These are phyloP conservation scores for Corymbia calophylla DNA, from an alignment of 441 rosid species.

Conservation along the genomic window DNA sequence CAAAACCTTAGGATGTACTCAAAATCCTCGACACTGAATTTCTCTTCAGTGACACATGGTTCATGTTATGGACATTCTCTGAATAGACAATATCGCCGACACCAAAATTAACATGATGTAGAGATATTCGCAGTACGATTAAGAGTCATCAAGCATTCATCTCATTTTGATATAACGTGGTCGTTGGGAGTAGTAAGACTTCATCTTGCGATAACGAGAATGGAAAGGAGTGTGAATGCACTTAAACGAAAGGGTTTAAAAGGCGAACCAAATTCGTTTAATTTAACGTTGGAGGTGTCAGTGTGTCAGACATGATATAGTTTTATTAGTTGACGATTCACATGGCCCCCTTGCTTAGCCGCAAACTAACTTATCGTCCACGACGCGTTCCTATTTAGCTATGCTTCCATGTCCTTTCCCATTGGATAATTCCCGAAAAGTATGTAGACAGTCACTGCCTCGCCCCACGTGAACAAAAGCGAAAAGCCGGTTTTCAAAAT, in stretches of 20 bases:
- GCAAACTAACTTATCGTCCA: not conserved
- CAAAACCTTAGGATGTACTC: not conserved
- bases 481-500: not conserved
- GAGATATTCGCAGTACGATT: not conserved
- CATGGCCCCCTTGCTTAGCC: not conserved
- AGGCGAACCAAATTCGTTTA: not conserved
- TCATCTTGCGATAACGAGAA: not conserved
- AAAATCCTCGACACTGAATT: not conserved
- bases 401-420: not conserved
- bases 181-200: not conserved
- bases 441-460: not conserved
- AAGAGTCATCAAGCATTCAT: not conserved
- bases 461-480: not conserved
- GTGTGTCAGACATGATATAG: not conserved
- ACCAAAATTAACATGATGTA: not conserved
- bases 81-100: not conserved
- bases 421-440: not conserved
- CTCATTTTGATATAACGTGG: not conserved
- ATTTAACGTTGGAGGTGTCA: not conserved
- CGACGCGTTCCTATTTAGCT: not conserved
- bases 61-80: accelerated
- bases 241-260: not conserved
- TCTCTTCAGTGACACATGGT: not conserved
- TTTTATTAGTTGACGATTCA: not conserved
- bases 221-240: not conserved